Evolutionary conservation across 2,329 filamentous ascomycete species (phyloP).

Genomic region (Aspergillus fumigatus): DNA sequence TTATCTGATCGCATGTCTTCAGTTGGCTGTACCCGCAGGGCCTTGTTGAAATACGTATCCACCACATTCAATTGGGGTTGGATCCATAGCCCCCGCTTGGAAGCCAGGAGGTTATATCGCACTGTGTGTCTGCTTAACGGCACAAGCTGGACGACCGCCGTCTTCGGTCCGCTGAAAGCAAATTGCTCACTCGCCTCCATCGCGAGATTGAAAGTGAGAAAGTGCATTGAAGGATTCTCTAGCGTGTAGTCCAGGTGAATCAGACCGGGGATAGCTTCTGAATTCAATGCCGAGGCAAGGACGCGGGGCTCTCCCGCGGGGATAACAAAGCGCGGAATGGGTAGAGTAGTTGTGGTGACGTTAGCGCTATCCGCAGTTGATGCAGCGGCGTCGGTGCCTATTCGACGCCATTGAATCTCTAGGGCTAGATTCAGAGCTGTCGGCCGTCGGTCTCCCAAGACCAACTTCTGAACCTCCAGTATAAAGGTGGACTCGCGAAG

Average conservation of each 20-base stretch:
- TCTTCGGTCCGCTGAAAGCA: constrained; percentile 85
- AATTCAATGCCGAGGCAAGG: constrained; percentile 49
- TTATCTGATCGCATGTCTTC: constrained; percentile 60
- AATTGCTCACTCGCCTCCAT: constrained; percentile 94
- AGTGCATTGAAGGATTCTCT: constrained; percentile 92
- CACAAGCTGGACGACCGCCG: constrained; percentile 72
- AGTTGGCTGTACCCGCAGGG: constrained; percentile 72
- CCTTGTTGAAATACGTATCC: constrained; percentile 92
- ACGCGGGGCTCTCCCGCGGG: constrained; percentile 84
- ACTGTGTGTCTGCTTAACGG: constrained; percentile 72
- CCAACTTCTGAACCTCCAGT: constrained; percentile 68
- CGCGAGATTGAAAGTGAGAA: constrained; percentile 82
- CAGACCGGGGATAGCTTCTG: constrained; percentile 28
- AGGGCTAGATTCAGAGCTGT: constrained; percentile 71
- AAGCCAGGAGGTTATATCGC: constrained; percentile 70
- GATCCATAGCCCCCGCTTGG: constrained; percentile 61
- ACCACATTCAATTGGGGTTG: constrained; percentile 70
- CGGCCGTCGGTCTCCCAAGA: constrained; percentile 75
- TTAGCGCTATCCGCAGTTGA: constrained; percentile 22
- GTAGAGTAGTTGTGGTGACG: constrained; percentile 63
- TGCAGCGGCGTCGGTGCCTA: constrained; percentile 28
- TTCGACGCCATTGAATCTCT: constrained; percentile 70
- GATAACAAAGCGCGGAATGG: constrained; percentile 74
- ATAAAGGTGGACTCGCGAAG: constrained; percentile 70
- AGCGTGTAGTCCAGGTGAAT: constrained; percentile 63